Evolutionary conservation across 768 basidiomycete species (phyloP).

Genomic region (Termitomyces sp.): DNA sequence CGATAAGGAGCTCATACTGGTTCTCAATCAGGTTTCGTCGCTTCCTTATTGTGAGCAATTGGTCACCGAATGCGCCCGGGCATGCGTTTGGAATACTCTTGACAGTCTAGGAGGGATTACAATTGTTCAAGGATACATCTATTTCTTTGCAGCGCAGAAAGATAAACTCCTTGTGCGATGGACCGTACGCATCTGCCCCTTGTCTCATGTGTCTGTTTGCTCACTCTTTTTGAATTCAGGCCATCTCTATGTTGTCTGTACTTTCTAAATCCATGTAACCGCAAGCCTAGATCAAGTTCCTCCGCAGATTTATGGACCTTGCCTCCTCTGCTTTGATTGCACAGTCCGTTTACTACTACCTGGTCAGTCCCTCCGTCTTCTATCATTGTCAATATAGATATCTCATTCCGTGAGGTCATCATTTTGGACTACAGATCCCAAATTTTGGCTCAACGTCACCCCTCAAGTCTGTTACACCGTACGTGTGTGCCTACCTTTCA

Average conservation of each 20-base stretch:
- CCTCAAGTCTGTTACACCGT: conserved; percentile 33
- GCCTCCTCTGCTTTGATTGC: conserved; percentile 33
- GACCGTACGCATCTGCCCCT: conserved; percentile 18
- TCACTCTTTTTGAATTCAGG: conserved; percentile 9
- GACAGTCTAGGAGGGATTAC: conserved; percentile 33
- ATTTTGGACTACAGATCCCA: conserved; percentile 27
- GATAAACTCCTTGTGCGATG: conserved; percentile 23
- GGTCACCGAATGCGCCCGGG: neutral
- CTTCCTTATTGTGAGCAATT: conserved; percentile 20
- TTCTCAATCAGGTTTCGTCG: conserved; percentile 19
- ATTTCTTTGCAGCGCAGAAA: conserved; percentile 24
- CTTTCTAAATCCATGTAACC: neutral
- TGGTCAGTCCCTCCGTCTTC: conserved; percentile 19
- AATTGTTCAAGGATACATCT: conserved; percentile 34
- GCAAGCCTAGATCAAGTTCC: neutral
- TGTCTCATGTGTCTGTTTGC: neutral
- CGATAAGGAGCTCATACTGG: neutral
- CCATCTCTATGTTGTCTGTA: conserved; percentile 22
- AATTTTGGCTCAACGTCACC: conserved; percentile 35
- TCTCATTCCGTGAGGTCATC: neutral
- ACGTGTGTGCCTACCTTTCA: conserved; percentile 15
- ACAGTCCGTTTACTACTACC: conserved; percentile 39
- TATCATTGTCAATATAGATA: neutral
- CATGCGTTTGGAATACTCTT: neutral
- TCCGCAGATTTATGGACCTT: conserved; percentile 28